These are phyloP conservation scores for Boletellus sp. DNA, from an alignment of 768 basidiomycete genomes.

Conservation along the genomic window DNA sequence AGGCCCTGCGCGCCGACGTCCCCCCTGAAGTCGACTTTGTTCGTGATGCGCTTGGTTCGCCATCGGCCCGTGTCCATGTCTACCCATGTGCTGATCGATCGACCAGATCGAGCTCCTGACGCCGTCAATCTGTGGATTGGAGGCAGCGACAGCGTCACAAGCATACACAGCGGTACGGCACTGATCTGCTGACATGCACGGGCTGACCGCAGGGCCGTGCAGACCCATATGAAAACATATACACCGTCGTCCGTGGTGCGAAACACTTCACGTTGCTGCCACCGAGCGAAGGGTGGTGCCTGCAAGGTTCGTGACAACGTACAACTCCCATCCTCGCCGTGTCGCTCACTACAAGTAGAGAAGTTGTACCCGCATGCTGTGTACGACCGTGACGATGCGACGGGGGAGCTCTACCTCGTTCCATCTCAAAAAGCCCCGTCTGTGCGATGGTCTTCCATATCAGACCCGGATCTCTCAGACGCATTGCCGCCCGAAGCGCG, in stretches of 20 bases:
- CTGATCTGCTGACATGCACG: not conserved
- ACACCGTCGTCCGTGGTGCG: constrained; percentile 76
- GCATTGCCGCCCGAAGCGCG: constrained; percentile 50
- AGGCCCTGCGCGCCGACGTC: constrained; percentile 59
- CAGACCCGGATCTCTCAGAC: constrained; percentile 49
- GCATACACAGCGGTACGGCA: constrained; percentile 74
- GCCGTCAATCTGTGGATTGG: constrained; percentile 96
- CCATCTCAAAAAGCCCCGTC: constrained; percentile 35
- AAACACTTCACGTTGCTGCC: constrained; percentile 87
- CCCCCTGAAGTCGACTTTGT: constrained; percentile 71
- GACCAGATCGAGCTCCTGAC: constrained; percentile 62
- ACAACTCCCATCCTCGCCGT: not conserved
- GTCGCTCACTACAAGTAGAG: constrained; percentile 38
- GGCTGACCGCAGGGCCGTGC: not conserved
- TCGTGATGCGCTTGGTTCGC: constrained; percentile 71
- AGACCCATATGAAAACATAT: constrained; percentile 95
- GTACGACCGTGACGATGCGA: constrained; percentile 42
- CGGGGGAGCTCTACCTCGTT: constrained; percentile 25
- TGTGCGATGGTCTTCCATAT: constrained; percentile 82
- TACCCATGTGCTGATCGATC: not conserved
- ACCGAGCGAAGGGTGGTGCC: constrained; percentile 83
- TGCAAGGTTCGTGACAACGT: constrained; percentile 59
- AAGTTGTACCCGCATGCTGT: constrained; percentile 62
- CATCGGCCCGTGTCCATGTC: not conserved
- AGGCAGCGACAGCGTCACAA: constrained; percentile 69